Percentiles rank a stretch among this genome's conserved stretches.
Evolutionary conservation across 805 yeast species (phyloP).

Genomic region (Wickerhamomyces chaumierensis): DNA sequence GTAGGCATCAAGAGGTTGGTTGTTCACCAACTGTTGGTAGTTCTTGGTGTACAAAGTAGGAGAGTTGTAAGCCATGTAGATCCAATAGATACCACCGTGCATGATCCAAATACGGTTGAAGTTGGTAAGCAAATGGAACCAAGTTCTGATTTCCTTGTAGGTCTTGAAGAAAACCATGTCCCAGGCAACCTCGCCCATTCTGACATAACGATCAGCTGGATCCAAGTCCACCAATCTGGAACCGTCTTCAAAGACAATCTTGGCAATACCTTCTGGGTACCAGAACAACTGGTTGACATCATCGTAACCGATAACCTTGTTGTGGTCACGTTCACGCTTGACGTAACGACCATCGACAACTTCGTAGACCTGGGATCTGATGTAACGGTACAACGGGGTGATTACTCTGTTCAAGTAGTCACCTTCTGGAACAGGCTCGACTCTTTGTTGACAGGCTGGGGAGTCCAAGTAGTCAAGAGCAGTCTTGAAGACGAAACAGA

Average conservation of each 20-base stretch:
- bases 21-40: conserved; percentile 73
- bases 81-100: conserved; percentile 86
- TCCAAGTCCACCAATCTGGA: conserved; percentile 86
- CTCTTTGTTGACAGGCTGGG: conserved; percentile 83
- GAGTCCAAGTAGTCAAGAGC: conserved; percentile 84
- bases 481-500: conserved; percentile 92
- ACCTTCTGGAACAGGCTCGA: conserved; percentile 74
- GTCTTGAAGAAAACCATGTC: conserved; percentile 87
- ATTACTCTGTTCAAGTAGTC: conserved; percentile 86
- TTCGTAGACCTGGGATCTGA: conserved; percentile 76
- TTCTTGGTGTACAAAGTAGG: conserved; percentile 84
- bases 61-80: conserved; percentile 87
- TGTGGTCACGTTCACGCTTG: conserved; percentile 79
- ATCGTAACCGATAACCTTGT: conserved; percentile 81
- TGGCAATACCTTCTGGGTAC: conserved; percentile 98
- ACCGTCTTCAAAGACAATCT: conserved; percentile 86
- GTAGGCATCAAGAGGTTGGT: conserved; percentile 82
- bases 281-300: conserved; percentile 98
- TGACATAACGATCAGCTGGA: conserved; percentile 76
- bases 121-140: conserved; percentile 92
- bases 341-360: conserved; percentile 72
- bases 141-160: conserved; percentile 88
- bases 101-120: conserved; percentile 98
- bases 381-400: conserved; percentile 77
- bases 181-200: conserved; percentile 92